These are phyloP conservation scores for Aspergillus ruber DNA, from an alignment of 2,329 filamentous ascomycete species.

Conservation along the genomic window DNA sequence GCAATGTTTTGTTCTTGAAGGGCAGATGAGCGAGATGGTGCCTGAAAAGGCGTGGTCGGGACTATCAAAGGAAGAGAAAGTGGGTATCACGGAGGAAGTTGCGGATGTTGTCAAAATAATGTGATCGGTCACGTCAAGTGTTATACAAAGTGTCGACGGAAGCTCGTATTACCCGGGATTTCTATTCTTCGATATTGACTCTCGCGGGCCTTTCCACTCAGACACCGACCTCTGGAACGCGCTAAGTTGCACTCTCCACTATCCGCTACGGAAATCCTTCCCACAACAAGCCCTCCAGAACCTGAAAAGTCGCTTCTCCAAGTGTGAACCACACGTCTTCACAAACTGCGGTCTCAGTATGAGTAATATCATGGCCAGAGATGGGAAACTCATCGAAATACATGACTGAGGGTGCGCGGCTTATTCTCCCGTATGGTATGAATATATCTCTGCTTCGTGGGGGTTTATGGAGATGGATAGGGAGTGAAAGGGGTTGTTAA, in stretches of 20 bases:
- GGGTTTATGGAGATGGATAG: slow-evolving; percentile 14
- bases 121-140: no score
- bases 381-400: slow-evolving; percentile 18
- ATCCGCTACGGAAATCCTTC: slow-evolving; percentile 1
- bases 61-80: no score
- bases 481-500: slow-evolving; percentile 17
- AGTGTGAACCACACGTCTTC: slow-evolving; percentile 15
- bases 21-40: no score
- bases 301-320: slow-evolving; percentile 13
- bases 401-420: slow-evolving; percentile 28
- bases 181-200: no score
- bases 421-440: slow-evolving; percentile 22
- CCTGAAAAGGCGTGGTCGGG: no score
- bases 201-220: slow-evolving; percentile 11
- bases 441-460: slow-evolving; percentile 28
- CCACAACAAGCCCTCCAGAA: slow-evolving; percentile 11
- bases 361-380: slow-evolving; percentile 20
- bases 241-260: slow-evolving; percentile 4
- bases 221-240: slow-evolving; percentile 12
- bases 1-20: slow-evolving; percentile 11
- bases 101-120: no score
- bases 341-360: slow-evolving; percentile 22
- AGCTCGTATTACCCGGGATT: no score
- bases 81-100: no score
- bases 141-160: no score